Conservation (phyloP, 129 eudicot species). For the Solidago caesia region DNA sequence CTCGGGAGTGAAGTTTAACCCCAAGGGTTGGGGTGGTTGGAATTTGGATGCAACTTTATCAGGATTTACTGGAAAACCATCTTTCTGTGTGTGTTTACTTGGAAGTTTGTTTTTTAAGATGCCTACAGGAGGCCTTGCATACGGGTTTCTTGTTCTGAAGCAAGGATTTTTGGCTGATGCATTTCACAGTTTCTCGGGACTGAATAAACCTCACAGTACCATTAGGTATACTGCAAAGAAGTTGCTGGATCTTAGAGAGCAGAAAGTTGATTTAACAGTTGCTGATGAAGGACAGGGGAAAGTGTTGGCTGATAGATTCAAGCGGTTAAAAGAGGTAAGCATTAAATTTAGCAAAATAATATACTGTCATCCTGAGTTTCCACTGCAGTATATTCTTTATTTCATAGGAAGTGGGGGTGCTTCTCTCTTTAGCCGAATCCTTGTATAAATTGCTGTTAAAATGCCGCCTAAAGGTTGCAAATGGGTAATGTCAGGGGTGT, state of each 20-base stretch:
- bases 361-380: neutral
- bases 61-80: constrained; percentile 42
- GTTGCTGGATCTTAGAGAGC: constrained; percentile 71
- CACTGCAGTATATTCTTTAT: constrained; percentile 13
- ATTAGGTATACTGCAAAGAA: constrained; percentile 79
- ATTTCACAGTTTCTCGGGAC: constrained; percentile 61
- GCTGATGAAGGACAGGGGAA: constrained; percentile 51
- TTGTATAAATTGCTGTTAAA: neutral
- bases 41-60: constrained; percentile 56
- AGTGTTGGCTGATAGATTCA: constrained; percentile 52
- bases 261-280: constrained; percentile 38
- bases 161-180: constrained; percentile 63
- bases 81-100: constrained; percentile 67
- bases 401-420: constrained; percentile 19
- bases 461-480: neutral
- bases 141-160: constrained; percentile 67
- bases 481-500: neutral
- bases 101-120: constrained; percentile 75
- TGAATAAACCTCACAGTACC: constrained; percentile 85
- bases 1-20: constrained; percentile 67
- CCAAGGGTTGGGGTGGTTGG: constrained; percentile 59
- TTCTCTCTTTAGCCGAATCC: neutral
- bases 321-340: constrained; percentile 69
- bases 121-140: constrained; percentile 85
- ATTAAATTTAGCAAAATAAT: constrained; percentile 4